These are phyloP conservation scores for Chrysanthemum seticuspe DNA, from an alignment of 129 eudicot genomes.

Conservation along the genomic window DNA sequence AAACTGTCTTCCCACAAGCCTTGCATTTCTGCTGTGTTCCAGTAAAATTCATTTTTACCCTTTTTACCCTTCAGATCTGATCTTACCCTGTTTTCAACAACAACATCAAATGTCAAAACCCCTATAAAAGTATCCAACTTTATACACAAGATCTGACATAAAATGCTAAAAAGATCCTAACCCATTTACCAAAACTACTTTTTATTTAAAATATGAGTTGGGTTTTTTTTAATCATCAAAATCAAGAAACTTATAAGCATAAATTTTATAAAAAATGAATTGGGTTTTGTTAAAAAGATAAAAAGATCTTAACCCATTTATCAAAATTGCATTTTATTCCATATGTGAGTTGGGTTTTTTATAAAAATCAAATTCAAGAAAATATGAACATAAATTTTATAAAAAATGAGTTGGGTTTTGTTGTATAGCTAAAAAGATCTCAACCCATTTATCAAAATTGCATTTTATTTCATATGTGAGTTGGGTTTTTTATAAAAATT, in stretches of 20 bases:
- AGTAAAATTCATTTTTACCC: slow-evolving; percentile 61
- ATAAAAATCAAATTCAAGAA: slow-evolving; percentile 11
- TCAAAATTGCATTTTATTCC: slow-evolving; percentile 9
- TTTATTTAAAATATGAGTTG: slow-evolving; percentile 16
- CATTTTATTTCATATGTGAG: slow-evolving; percentile 5
- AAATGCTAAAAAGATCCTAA: slow-evolving; percentile 14
- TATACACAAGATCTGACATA: slow-evolving; percentile 35
- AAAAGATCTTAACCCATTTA: slow-evolving; percentile 12
- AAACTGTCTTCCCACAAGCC: slow-evolving; percentile 96
- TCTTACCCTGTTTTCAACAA: slow-evolving; percentile 24
- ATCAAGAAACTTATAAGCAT: background rate
- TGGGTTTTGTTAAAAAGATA: background rate
- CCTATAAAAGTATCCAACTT: slow-evolving; percentile 21
- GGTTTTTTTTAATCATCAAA: slow-evolving; percentile 17
- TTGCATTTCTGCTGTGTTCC: slow-evolving; percentile 97
- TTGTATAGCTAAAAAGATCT: background rate
- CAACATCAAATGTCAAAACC: slow-evolving; percentile 21
- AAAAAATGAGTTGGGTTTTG: background rate
- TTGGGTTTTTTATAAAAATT: slow-evolving; percentile 8
- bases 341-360: slow-evolving; percentile 3
- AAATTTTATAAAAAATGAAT: background rate
- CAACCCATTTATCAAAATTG: slow-evolving; percentile 12
- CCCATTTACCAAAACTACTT: slow-evolving; percentile 16
- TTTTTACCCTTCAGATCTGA: slow-evolving; percentile 51
- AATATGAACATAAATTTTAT: background rate